Conservation (phyloP, 148 eudicot species). For the Rhododendron ferrugineum region DNA sequence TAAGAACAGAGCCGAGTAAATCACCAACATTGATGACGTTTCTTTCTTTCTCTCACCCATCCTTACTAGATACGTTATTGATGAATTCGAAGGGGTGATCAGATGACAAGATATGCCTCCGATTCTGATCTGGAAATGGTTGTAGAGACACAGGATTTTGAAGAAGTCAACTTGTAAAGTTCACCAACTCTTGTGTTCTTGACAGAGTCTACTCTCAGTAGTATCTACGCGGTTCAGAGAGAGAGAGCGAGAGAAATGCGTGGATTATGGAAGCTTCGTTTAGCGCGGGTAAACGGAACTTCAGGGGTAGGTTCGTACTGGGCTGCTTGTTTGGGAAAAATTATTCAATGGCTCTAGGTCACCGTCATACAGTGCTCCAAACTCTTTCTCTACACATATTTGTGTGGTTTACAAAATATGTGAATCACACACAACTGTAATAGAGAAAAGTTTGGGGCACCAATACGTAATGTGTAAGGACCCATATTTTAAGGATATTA, state of each 20-base stretch:
- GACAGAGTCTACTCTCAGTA: neutral
- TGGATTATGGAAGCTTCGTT: neutral
- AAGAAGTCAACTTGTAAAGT: neutral
- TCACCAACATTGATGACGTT: neutral
- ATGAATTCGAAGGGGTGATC: neutral
- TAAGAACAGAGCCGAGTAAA: neutral
- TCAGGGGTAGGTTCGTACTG: neutral
- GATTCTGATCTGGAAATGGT: neutral
- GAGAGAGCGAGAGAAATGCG: neutral
- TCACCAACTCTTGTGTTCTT: conserved; percentile 3
- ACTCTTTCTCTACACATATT: too few relatives aligned
- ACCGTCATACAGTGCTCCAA: too few relatives aligned
- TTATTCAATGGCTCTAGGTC: too few relatives aligned
- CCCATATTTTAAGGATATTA: too few relatives aligned
- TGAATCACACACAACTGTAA: too few relatives aligned
- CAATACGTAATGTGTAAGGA: too few relatives aligned
- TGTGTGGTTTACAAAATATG: too few relatives aligned
- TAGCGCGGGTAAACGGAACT: too few relatives aligned
- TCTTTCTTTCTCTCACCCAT: conserved; percentile 5
- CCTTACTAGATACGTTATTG: neutral
- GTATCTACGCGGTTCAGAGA: neutral
- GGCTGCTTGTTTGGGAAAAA: neutral
- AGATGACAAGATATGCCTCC: neutral
- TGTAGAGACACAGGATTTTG: neutral
- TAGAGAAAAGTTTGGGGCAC: too few relatives aligned